Evolutionary conservation across 2,329 filamentous ascomycete genomes (phyloP).

Genomic region (Cytospora leucostoma): DNA sequence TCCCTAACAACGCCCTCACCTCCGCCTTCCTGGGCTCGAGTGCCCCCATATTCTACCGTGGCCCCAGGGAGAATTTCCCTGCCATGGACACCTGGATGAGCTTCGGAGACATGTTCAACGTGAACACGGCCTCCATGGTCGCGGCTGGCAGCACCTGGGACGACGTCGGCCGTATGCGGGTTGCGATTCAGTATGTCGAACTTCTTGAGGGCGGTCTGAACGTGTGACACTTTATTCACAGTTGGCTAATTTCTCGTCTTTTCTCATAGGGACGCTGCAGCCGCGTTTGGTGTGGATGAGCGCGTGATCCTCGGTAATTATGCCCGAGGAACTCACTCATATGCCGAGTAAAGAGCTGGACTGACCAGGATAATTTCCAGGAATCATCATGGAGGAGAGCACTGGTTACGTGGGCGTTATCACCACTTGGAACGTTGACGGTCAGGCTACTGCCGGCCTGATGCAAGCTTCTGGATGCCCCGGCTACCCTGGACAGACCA

Average conservation of each 20-base stretch:
- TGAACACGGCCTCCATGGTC: constrained; percentile 38
- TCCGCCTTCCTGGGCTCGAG: not conserved
- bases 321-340: not conserved
- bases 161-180: constrained; percentile 39
- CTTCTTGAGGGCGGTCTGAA: not conserved
- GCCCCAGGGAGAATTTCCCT: constrained; percentile 35
- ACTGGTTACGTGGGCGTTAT: constrained; percentile 41
- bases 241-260: not conserved
- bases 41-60: not conserved
- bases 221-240: not conserved
- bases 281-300: not conserved
- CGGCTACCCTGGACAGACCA: constrained; percentile 38
- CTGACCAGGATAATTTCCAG: constrained; percentile 37
- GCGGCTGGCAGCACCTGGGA: constrained; percentile 36
- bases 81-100: constrained; percentile 37
- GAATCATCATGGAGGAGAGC: constrained; percentile 46
- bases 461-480: constrained; percentile 43
- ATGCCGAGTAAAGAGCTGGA: not conserved
- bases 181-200: constrained; percentile 34
- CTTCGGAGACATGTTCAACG: constrained; percentile 40
- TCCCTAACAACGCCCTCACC: not conserved
- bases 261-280: not conserved
- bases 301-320: not conserved
- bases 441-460: constrained; percentile 40
- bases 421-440: constrained; percentile 39